These are phyloP conservation scores for Arachnomyces sp. DNA, from an alignment of 2,329 filamentous ascomycete species.

Conservation along the genomic window DNA sequence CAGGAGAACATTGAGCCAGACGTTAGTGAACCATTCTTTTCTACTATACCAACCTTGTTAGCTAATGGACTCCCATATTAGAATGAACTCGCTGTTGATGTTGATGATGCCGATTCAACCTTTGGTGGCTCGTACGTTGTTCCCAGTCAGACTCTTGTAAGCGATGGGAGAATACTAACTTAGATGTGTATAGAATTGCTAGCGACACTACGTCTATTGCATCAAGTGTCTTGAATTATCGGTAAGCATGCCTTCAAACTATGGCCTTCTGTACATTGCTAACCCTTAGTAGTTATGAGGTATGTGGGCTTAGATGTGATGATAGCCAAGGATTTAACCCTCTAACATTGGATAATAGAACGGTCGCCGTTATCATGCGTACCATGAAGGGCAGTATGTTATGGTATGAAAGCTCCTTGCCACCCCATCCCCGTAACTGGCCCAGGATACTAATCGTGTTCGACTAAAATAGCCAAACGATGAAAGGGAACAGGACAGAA, in stretches of 20 bases:
- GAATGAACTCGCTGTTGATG: no score
- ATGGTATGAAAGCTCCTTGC: conserved; percentile 8
- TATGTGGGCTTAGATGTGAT: not conserved
- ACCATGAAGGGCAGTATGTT: conserved; percentile 17
- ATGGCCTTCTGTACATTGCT: not conserved
- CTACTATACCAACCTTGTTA: no score
- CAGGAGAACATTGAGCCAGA: no score
- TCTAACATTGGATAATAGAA: conserved; percentile 11
- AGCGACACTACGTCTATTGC: conserved; percentile 13
- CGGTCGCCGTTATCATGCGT: conserved; percentile 19
- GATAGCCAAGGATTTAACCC: no score
- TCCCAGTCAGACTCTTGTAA: not conserved
- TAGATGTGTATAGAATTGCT: conserved; percentile 1
- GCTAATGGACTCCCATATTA: no score
- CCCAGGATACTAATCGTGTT: not conserved
- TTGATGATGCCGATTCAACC: conserved; percentile 2
- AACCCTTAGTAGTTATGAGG: not conserved
- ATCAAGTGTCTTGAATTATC: conserved; percentile 15
- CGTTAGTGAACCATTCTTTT: no score
- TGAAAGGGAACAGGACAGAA: conserved; percentile 27
- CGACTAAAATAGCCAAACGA: conserved; percentile 24
- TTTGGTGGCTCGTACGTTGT: conserved; percentile 1
- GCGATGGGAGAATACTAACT: not conserved
- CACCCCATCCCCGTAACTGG: not conserved
- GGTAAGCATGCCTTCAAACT: conserved; percentile 5